Base-by-base conservation (phyloP, 2,329 filamentous ascomycete species). In the Botrytis squamosa region DNA sequence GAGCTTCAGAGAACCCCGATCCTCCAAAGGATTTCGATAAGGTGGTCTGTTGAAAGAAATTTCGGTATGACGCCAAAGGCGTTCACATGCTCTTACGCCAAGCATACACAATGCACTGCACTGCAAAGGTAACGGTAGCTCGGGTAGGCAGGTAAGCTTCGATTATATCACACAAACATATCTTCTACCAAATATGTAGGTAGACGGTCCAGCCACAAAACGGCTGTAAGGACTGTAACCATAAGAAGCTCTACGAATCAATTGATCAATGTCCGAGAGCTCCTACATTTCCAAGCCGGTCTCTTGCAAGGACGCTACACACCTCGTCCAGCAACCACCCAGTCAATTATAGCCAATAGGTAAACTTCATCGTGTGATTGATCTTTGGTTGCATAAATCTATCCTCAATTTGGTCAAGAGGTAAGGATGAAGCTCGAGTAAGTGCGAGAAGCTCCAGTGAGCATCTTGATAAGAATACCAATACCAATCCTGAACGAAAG, bases 321-420 rank as follows among this genome's bases (percentile, higher is more conserved):
- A 22, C 29, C 12, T 67, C 64, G 10, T 2, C 40, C 44, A 52
- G 40, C 8, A 38, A 25, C 3, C 33, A 52, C 22, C 8, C 8
- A n/a, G 22, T n/a, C 9, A 25, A 40, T n/a, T 52, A 38, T 52
- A 67, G 14, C 44, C 33, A 38, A 67, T 40, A 10, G 12, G 16
- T n/a, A 20, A 4, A 40, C 6, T 7, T 38, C 10, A 52, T 52
- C 44, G 33, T 67, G 44, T 52, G 33, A 52, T 38, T 52, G 33
- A n/a, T n/a, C 49, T n/a, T n/a, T 52, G 49, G n/a, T 52, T 52
- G 64, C 64, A 67, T n/a, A 38, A 14, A n/a, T 52, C 60, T 66
- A 49, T 36, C 29, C 18, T 22, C 18, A 16, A 25, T 66, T 25
- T 29, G 33, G 29, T 49, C 33, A 20, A n/a, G 63, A 66, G 42